These are phyloP conservation scores for Acacia crassicarpa DNA, from an alignment of 306 rosid species.

Conservation along the genomic window DNA sequence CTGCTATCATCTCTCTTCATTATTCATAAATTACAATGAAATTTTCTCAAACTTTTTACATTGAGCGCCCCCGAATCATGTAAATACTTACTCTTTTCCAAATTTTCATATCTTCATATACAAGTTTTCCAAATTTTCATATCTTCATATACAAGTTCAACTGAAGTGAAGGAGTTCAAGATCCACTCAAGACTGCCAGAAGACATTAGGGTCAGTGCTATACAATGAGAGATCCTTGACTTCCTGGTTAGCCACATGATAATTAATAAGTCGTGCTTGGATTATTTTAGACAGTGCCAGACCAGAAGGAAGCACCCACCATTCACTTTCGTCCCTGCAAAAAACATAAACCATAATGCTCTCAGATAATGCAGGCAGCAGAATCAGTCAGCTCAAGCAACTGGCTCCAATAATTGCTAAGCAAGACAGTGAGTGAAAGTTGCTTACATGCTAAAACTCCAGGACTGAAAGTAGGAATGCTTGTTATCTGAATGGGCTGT, in stretches of 20 bases:
- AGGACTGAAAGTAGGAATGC: conserved; percentile 64
- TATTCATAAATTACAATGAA: too few species aligned
- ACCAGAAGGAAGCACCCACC: conserved; percentile 97
- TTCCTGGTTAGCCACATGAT: conserved; percentile 92
- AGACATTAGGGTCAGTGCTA: conserved; percentile 69
- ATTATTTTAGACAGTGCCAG: conserved; percentile 72
- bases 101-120: background rate
- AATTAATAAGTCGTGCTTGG: conserved; percentile 82
- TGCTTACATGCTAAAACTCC: conserved; percentile 92
- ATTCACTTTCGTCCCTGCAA: conserved; percentile 96
- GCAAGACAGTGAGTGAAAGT: background rate
- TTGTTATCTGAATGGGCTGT: conserved; percentile 52
- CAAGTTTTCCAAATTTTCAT: background rate
- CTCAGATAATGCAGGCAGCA: background rate
- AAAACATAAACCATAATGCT: background rate
- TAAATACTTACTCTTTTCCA: background rate
- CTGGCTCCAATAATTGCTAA: background rate
- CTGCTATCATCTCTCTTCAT: background rate
- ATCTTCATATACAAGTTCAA: background rate
- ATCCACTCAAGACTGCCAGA: conserved; percentile 72
- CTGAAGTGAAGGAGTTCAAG: background rate
- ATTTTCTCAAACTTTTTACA: background rate
- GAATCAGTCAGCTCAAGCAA: background rate
- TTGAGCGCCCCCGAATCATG: background rate
- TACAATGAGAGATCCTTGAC: conserved; percentile 88